phyloP scores from a whole-genome alignment of 345 rosid genomes.

The Ceriops tagal region DNA sequence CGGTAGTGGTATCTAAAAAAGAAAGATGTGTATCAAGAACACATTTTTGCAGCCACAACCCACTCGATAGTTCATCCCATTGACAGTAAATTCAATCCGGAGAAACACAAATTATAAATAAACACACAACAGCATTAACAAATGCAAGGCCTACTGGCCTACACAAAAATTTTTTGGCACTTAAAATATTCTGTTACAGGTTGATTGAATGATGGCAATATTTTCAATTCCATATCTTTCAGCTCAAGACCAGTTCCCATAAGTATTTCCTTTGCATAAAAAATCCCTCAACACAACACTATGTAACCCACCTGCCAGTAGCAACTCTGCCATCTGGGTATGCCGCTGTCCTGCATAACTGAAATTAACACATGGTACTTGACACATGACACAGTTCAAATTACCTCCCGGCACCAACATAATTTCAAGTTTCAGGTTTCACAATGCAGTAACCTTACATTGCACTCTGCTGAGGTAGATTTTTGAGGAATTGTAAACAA shows the following conservation, averaged over 20 bases:
- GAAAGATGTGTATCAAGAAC: no score
- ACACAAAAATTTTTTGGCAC: no score
- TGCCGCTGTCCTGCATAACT: constrained; percentile 28
- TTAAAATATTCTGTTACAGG: no score
- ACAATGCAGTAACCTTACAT: constrained; percentile 10
- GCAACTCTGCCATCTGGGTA: constrained; percentile 19
- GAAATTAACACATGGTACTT: constrained; percentile 15
- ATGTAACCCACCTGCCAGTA: neutral
- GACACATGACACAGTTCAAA: constrained; percentile 10
- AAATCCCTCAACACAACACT: neutral
- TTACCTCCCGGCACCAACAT: constrained; percentile 29
- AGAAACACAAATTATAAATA: no score
- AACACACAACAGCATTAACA: no score
- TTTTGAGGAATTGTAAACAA: constrained; percentile 11
- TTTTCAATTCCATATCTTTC: neutral
- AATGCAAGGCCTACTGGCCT: no score
- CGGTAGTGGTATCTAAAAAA: no score
- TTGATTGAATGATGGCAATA: neutral
- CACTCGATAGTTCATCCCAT: no score
- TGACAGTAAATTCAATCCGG: no score
- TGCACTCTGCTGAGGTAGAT: constrained; percentile 27
- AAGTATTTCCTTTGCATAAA: neutral
- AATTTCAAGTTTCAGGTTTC: constrained; percentile 14
- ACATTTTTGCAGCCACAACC: no score
- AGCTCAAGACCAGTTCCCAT: neutral